phyloP scores from a whole-genome alignment of 345 rosid species.

The Iberis pinnata region DNA sequence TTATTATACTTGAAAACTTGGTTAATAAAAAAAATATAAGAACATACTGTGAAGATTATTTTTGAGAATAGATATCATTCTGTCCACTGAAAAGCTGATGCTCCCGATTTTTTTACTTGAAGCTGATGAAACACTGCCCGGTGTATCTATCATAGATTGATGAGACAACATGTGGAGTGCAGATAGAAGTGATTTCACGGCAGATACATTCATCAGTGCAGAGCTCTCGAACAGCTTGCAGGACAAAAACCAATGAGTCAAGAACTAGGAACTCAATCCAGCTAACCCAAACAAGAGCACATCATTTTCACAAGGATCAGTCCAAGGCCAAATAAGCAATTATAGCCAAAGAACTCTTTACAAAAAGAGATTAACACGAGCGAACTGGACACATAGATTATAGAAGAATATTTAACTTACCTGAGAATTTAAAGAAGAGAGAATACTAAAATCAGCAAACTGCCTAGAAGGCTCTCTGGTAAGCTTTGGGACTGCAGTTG shows the following conservation, averaged over 20 bases:
- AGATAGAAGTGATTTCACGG: slow-evolving; percentile 92
- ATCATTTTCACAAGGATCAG: slow-evolving; percentile 8
- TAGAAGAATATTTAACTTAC: slow-evolving; percentile 32
- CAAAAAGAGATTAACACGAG: slow-evolving; percentile 8
- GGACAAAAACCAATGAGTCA: slow-evolving; percentile 38
- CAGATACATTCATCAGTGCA: slow-evolving; percentile 87
- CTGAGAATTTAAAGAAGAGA: slow-evolving; percentile 96
- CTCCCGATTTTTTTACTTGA: slow-evolving; percentile 70
- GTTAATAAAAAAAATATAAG: slow-evolving; percentile 2
- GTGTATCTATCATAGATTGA: slow-evolving; percentile 72
- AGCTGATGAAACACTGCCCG: slow-evolving; percentile 63
- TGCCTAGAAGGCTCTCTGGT: slow-evolving; percentile 72
- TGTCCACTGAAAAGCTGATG: slow-evolving; percentile 82
- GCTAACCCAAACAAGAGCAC: slow-evolving; percentile 3
- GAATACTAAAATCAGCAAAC: slow-evolving; percentile 70
- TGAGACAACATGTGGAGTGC: slow-evolving; percentile 75
- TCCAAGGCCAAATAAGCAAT: neutral
- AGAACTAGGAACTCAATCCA: slow-evolving; percentile 20
- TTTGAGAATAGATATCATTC: slow-evolving; percentile 85
- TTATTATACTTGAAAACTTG: neutral
- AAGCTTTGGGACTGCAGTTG: slow-evolving; percentile 68
- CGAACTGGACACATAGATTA: slow-evolving; percentile 1
- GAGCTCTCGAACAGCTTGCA: slow-evolving; percentile 95
- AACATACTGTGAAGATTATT: slow-evolving; percentile 94
- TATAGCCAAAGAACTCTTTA: slow-evolving; percentile 9